These are phyloP conservation scores for Aeminium ludgeri DNA, from an alignment of 495 filamentous ascomycete species.

Conservation along the genomic window DNA sequence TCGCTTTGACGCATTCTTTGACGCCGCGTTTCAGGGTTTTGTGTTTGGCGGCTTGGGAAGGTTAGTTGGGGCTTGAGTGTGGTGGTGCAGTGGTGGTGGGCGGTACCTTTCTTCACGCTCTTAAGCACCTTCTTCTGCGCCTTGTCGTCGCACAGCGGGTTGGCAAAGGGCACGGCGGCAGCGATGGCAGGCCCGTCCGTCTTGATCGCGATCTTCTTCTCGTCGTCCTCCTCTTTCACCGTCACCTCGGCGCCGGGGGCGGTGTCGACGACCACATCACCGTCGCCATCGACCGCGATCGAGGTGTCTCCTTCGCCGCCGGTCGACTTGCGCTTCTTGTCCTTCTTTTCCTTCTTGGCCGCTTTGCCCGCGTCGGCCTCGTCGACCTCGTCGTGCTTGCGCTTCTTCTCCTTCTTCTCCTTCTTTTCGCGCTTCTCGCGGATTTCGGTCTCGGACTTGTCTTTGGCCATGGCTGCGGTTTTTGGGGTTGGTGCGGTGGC, in stretches of 20 bases:
- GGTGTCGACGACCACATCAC: constrained; percentile 1
- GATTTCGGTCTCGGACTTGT: background rate
- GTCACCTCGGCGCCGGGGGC: background rate
- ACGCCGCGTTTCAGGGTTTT: constrained; percentile 92
- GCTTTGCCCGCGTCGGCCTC: constrained; percentile 29
- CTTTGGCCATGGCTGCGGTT: too few species aligned
- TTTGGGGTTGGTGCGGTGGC: too few species aligned
- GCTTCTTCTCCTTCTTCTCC: constrained; percentile 48
- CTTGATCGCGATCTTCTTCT: constrained; percentile 2
- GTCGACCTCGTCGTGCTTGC: constrained; percentile 1
- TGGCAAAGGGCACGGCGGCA: constrained; percentile 81
- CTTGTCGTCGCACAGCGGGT: constrained; percentile 83
- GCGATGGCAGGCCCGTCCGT: constrained; percentile 23
- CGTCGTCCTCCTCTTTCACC: constrained; percentile 8
- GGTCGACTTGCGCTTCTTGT: constrained; percentile 16
- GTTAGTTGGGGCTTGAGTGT: background rate
- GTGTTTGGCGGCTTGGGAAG: constrained; percentile 61
- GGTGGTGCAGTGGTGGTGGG: constrained; percentile 7
- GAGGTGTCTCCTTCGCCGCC: background rate
- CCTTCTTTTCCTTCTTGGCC: constrained; percentile 66
- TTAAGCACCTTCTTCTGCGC: constrained; percentile 81
- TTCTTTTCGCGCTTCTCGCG: constrained; percentile 51
- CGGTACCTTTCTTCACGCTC: constrained; percentile 80
- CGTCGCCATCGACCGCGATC: constrained; percentile 5
- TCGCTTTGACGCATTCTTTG: constrained; percentile 93